Base-by-base conservation (phyloP, 768 basidiomycete genomes). In the Hebeloma cylindrosporum region DNA sequence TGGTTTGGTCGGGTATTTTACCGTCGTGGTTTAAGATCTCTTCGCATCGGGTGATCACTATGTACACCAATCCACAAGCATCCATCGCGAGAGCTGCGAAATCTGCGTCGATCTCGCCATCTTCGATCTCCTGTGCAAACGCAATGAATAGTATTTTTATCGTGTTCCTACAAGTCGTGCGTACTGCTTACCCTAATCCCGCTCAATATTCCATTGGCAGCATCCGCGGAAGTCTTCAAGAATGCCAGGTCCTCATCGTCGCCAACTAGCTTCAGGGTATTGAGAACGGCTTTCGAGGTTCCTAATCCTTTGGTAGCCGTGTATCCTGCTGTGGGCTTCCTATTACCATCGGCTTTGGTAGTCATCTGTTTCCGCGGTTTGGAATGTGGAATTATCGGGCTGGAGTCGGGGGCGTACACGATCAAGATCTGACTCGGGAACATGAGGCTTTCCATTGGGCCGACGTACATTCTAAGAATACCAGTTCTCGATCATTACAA, bases 21-120 rank as follows among this genome's bases (percentile, higher is more conserved):
- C 37, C 25, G 10, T 38, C 23, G 13, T 13, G 25, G 10, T 43
- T 27, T 3, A 48, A 28, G 18, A 45, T 31, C 17, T 47, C 44
- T 23, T 44, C 16, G 36, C 51, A 53, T 21, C 44, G 43, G 33
- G 43, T 43, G 18, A 54, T 47, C 1, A 56, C 39, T n/a, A 59
- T 25, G 22, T 56, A 59, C 8, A 56, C 47, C 3, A 59, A 42
- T 7, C 52, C 57, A 43, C 50, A 54, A 6, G 52, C 38, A 23
- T 56, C 54, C 18, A 59, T 42, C 9, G 43, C 57, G 4, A 59
- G 35, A 13, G 40, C 20, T 7, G 43, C 45, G 17, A 59, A 51
- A 31, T 54, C 45, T 6, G 51, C 50, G 16, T 52, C 54, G n/a
- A 58, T 35, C 5, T 58, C 48, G 17, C 43, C 48, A 13, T 54